Evolutionary conservation across 2,329 filamentous ascomycete species (phyloP).

Genomic region (Calonectria pauciramosa): DNA sequence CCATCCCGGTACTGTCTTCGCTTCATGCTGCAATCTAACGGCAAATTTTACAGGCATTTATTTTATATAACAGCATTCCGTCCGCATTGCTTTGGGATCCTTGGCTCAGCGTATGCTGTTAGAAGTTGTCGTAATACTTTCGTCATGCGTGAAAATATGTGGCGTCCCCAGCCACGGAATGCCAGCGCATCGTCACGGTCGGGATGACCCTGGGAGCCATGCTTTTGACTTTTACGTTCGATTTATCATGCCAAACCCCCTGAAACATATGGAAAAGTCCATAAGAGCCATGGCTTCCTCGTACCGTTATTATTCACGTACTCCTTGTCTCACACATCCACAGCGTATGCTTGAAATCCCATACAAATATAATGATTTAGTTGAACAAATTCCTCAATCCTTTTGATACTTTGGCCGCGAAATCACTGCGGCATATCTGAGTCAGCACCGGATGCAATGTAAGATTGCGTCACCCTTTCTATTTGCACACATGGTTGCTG

Average conservation of each 20-base stretch:
- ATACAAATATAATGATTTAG: slow-evolving; percentile 24
- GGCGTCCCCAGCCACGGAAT: neutral
- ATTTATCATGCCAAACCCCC: neutral
- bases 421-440: slow-evolving; percentile 28
- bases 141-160: neutral
- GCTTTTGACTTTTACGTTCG: neutral
- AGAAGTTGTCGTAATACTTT: neutral
- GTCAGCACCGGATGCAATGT: slow-evolving; percentile 33
- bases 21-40: neutral
- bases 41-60: neutral
- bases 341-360: slow-evolving; percentile 27
- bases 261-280: neutral
- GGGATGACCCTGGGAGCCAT: neutral
- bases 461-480: neutral
- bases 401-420: slow-evolving; percentile 27
- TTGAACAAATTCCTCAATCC: slow-evolving; percentile 31
- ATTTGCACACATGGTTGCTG: neutral
- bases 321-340: slow-evolving; percentile 5
- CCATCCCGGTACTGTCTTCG: neutral
- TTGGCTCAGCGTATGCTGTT: neutral
- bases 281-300: neutral
- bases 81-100: neutral
- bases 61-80: neutral
- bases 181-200: neutral
- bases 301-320: neutral